Evolutionary conservation across 306 rosid species (phyloP).

Genomic region (Hylodesmum podocarpum): DNA sequence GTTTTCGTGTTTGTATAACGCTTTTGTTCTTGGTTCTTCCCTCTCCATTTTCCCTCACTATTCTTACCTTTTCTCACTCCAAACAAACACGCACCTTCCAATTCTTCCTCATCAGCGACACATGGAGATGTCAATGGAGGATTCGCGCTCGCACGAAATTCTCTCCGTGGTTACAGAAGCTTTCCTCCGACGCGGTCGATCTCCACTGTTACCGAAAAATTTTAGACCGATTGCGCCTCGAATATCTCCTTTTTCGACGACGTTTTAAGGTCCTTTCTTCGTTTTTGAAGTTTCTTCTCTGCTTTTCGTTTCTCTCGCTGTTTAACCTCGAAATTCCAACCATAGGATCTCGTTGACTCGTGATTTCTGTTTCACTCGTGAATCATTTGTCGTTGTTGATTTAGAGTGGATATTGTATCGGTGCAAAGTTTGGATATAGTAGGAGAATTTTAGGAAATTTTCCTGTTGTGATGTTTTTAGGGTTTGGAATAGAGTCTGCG

Average conservation of each 20-base stretch:
- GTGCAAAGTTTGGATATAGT: neutral
- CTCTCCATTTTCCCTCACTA: slow-evolving; percentile 29
- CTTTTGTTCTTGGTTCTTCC: neutral
- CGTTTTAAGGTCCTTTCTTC: slow-evolving; percentile 43
- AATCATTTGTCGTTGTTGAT: slow-evolving; percentile 20
- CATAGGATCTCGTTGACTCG: slow-evolving; percentile 9
- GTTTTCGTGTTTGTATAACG: neutral
- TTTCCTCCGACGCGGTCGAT: slow-evolving; percentile 49
- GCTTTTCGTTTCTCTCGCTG: slow-evolving; percentile 16
- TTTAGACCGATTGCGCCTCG: slow-evolving; percentile 60
- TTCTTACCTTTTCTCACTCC: slow-evolving; percentile 17
- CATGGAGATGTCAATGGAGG: slow-evolving; percentile 83
- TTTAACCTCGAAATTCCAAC: slow-evolving; percentile 31
- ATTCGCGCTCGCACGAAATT: slow-evolving; percentile 46
- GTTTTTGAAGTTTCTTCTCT: slow-evolving; percentile 7
- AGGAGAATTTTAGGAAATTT: neutral
- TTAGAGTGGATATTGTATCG: neutral
- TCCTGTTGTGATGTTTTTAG: slow-evolving; percentile 24
- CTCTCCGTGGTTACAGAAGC: slow-evolving; percentile 50
- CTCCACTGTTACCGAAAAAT: slow-evolving; percentile 55
- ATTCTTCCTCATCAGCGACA: slow-evolving; percentile 13
- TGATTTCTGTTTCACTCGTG: slow-evolving; percentile 22
- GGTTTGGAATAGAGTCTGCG: slow-evolving; percentile 31
- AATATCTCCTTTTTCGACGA: slow-evolving; percentile 40
- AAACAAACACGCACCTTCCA: slow-evolving; percentile 23